These are phyloP conservation scores for Neoboletus subvelutipes DNA, from an alignment of 768 basidiomycete species.

Conservation along the genomic window DNA sequence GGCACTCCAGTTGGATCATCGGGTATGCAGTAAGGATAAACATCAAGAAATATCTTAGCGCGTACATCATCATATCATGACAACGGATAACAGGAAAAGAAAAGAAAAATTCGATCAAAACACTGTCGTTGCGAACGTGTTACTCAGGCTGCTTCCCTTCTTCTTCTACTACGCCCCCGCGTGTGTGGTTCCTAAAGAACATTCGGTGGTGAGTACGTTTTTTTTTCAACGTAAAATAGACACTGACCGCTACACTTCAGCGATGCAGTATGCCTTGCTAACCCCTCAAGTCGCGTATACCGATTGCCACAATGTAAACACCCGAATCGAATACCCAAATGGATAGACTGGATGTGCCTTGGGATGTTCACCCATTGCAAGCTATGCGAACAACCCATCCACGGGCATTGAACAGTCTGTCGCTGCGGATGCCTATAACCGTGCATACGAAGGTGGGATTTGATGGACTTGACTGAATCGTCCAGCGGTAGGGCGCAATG, in stretches of 20 bases:
- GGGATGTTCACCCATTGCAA: constrained; percentile 6
- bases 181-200: neutral
- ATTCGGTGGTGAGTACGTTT: neutral
- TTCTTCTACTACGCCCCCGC: no score
- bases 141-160: no score
- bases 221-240: neutral
- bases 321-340: constrained; percentile 1
- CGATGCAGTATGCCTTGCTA: constrained; percentile 2
- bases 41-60: neutral
- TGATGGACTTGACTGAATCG: neutral
- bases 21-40: neutral
- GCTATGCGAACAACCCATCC: constrained; percentile 6
- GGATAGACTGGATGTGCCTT: constrained; percentile 7
- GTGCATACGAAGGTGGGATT: constrained; percentile 11
- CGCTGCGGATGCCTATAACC: constrained; percentile 4
- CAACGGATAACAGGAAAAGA: neutral
- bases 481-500: constrained; percentile 2
- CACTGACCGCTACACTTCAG: constrained; percentile 1
- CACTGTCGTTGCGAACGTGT: no score
- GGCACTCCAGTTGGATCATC: neutral
- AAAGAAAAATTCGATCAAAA: neutral
- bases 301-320: constrained; percentile 4
- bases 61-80: neutral
- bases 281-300: constrained; percentile 5
- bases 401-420: constrained; percentile 3